Base-by-base conservation (phyloP, 345 rosid genomes). In the Litchi chinensis region DNA sequence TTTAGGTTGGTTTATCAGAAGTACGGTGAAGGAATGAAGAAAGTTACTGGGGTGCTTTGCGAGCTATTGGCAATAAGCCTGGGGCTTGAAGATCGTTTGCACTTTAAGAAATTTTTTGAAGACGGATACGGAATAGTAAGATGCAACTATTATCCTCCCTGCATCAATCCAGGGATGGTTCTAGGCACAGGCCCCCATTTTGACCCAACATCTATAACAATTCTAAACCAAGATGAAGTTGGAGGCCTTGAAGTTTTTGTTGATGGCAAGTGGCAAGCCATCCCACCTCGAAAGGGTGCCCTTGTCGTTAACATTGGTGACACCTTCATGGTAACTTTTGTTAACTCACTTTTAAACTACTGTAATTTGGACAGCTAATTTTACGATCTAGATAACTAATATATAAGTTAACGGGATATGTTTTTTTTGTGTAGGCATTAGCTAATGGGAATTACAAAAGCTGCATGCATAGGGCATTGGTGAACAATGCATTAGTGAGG, bases 111-210 rank as follows among this genome's bases (percentile, higher is more conserved):
- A 6, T 84, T 79, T 73, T 91, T 84, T 24, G 91, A 91, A 84
- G 94, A 89, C 62, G 87, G 86, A 0, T 80, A 74, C n/a, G 89
- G 93, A 4, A 90, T 92, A 22, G 79, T 92, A 85, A 78, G 98
- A 77, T 84, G 90, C 57, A 94, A 94, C 73, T 82, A 77, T 32
- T 94, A 94, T 56, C 97, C 98, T 0, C 81, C 86, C 2, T 94
- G 98, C 91, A 70, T 81, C 10, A 85, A 86, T 65, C 75, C 89
- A 2, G 83, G 80, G 8, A 88, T 86, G 60, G 82, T 91, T 13
- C 79, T 94, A 28, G 98, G 98, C 65, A 94, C 98, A 10, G 97
- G 98, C 37, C 95, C 98, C 79, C 98, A 94, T 74, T 82, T 84
- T 41, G 98, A 94, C 84, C 95, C 98, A 32, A 89, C 86, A 32